Percentiles rank a stretch among this genome's conserved stretches.
phyloP scores from a whole-genome alignment of 352 stramenopile species.

The Phytophthora multivora region DNA sequence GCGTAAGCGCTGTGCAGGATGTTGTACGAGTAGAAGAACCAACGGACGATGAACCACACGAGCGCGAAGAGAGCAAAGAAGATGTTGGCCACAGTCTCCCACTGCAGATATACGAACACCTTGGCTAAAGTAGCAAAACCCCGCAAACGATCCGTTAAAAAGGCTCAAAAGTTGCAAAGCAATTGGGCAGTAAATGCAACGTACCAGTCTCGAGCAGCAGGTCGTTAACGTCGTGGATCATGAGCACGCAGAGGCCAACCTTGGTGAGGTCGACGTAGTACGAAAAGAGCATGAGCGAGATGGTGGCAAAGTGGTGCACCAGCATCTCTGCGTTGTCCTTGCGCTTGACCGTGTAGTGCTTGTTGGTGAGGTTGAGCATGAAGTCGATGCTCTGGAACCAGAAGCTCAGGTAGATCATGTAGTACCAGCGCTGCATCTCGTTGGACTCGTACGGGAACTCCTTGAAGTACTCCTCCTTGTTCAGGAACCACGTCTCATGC shows the following conservation, averaged over 20 bases:
- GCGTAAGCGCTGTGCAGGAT: constrained; percentile 69
- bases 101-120: constrained; percentile 79
- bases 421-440: constrained; percentile 78
- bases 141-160: constrained; percentile 6
- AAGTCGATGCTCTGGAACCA: constrained; percentile 87
- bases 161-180: neutral
- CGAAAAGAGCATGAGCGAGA: constrained; percentile 80
- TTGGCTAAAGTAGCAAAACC: constrained; percentile 49
- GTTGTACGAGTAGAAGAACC: constrained; percentile 76
- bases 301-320: constrained; percentile 77
- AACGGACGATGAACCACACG: constrained; percentile 76
- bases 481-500: constrained; percentile 77
- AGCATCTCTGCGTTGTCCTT: constrained; percentile 87
- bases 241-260: constrained; percentile 75
- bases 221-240: constrained; percentile 86
- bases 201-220: constrained; percentile 58
- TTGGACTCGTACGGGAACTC: constrained; percentile 52
- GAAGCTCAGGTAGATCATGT: constrained; percentile 86
- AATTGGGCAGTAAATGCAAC: neutral
- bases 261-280: constrained; percentile 76
- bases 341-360: constrained; percentile 82
- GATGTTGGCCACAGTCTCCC: constrained; percentile 68
- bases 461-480: constrained; percentile 69
- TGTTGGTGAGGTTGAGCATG: constrained; percentile 83
- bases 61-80: constrained; percentile 73